phyloP scores from a whole-genome alignment of 1,139 yeast genomes.

The Sugiyamaella grinbergsii region DNA sequence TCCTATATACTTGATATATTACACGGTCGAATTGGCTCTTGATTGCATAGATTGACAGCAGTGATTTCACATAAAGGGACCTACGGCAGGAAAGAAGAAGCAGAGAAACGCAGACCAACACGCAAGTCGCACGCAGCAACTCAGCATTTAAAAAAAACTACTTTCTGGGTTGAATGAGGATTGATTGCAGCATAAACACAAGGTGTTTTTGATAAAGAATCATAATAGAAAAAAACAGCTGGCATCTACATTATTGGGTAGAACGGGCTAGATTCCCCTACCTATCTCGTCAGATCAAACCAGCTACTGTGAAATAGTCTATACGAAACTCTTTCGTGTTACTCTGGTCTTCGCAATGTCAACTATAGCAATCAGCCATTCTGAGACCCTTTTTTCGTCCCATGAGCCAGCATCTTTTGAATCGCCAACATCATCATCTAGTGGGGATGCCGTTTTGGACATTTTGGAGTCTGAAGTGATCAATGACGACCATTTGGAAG shows the following conservation, averaged over 20 bases:
- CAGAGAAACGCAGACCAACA: not conserved
- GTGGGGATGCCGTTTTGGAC: constrained; percentile 37
- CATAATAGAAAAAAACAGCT: too few species aligned
- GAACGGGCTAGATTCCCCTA: too few species aligned
- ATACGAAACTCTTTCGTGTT: too few species aligned
- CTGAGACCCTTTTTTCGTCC: constrained; percentile 1
- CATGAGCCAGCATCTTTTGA: not conserved
- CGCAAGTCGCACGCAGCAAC: not conserved
- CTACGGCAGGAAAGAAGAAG: not conserved
- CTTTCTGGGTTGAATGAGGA: not conserved
- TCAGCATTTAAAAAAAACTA: not conserved
- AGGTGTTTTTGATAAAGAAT: too few species aligned
- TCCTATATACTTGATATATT: not conserved
- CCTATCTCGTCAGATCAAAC: too few species aligned
- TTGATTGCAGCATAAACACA: too few species aligned
- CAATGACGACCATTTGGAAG: constrained; percentile 35
- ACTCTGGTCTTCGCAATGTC: constrained; percentile 4
- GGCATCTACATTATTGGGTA: too few species aligned
- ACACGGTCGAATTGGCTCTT: not conserved
- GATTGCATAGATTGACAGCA: not conserved
- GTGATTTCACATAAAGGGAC: not conserved
- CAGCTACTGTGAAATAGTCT: too few species aligned
- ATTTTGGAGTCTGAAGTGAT: constrained; percentile 32
- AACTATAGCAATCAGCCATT: constrained; percentile 2
- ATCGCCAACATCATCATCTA: constrained; percentile 5